Evolutionary conservation across 129 eudicot genomes (phyloP).

Genomic region (Chrysanthemum lavandulifolium): DNA sequence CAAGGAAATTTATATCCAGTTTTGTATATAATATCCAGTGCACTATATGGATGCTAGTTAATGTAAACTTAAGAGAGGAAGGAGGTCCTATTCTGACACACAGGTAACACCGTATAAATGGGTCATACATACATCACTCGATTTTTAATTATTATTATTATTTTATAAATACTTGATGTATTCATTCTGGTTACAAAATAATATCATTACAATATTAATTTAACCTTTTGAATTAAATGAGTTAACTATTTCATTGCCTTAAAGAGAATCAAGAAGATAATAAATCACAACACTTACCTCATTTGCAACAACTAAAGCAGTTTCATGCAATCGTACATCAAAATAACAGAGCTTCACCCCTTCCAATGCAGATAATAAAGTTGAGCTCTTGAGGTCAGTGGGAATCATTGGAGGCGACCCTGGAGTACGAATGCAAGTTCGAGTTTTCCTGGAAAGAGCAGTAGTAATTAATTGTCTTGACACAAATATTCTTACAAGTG

Average conservation of each 20-base stretch:
- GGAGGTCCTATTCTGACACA: background rate
- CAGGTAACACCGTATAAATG: background rate
- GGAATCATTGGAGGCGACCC: constrained; percentile 88
- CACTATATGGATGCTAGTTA: background rate
- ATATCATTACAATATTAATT: background rate
- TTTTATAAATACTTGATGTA: too few relatives aligned
- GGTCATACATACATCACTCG: background rate
- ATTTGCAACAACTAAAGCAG: constrained; percentile 66
- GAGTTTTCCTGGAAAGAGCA: constrained; percentile 69
- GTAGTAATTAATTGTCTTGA: background rate
- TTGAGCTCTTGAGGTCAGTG: constrained; percentile 59
- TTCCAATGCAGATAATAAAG: constrained; percentile 56
- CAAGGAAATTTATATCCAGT: constrained; percentile 20
- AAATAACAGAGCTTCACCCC: constrained; percentile 69
- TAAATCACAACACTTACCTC: constrained; percentile 56
- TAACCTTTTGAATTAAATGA: background rate
- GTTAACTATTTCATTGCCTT: background rate
- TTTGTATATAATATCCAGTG: background rate
- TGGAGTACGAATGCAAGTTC: constrained; percentile 91
- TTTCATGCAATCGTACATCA: constrained; percentile 76
- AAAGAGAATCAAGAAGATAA: background rate
- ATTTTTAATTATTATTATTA: background rate
- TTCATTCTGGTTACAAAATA: background rate
- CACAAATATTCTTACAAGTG: constrained; percentile 8
- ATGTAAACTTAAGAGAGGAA: background rate